A percentile compares a stretch with the other conserved stretches of the same genome.
Conservation (phyloP, 768 basidiomycete genomes). For the Amanita inopinata region DNA sequence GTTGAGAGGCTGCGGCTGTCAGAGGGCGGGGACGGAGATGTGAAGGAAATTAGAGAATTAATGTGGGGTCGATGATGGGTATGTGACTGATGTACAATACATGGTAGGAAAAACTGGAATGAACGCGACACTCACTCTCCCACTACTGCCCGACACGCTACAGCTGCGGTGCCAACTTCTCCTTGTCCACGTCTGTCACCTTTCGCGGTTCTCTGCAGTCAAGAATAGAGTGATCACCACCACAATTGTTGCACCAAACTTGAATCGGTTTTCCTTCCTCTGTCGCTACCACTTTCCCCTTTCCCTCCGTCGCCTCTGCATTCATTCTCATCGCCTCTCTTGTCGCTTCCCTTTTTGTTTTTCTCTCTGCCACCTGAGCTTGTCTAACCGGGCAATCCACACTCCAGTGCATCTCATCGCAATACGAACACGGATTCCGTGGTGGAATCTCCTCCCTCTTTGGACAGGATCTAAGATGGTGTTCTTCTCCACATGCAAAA, state of each 20-base stretch:
- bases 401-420: constrained; percentile 3
- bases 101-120: no score
- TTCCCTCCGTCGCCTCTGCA: no score
- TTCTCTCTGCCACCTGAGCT: no score
- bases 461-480: constrained; percentile 5
- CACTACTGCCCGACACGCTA: no score
- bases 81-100: no score
- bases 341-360: no score
- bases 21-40: constrained; percentile 8
- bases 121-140: no score
- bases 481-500: neutral
- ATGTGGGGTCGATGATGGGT: no score
- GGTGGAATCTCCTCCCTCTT: neutral
- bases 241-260: neutral
- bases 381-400: constrained; percentile 1
- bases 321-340: no score
- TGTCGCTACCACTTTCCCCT: no score
- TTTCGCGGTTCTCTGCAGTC: neutral
- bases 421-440: neutral
- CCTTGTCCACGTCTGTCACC: neutral
- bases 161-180: no score
- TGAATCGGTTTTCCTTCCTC: no score
- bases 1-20: constrained; percentile 19
- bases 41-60: constrained; percentile 13
- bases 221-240: neutral